These are phyloP conservation scores for Polymyxa betae DNA, from an alignment of 208 protist genomes.

Conservation along the genomic window DNA sequence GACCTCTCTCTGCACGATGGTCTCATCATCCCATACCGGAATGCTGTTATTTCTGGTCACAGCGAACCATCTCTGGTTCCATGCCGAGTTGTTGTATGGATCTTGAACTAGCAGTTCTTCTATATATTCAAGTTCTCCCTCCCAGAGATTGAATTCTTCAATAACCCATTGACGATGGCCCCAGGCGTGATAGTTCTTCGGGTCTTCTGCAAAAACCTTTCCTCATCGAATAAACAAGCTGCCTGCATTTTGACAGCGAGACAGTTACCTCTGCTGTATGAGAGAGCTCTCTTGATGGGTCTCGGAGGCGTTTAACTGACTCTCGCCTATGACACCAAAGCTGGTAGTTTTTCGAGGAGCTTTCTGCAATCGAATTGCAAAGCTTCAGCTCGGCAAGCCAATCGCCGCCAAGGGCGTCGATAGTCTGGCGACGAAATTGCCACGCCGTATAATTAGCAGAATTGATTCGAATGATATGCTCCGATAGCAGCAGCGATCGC, in stretches of 20 bases:
- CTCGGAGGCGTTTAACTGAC: constrained; percentile 68
- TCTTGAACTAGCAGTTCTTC: constrained; percentile 74
- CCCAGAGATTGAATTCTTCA: constrained; percentile 58
- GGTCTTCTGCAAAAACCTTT: constrained; percentile 72
- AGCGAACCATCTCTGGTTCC: constrained; percentile 82
- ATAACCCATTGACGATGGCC: constrained; percentile 78
- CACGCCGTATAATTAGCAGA: constrained; percentile 86
- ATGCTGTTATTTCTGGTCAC: constrained; percentile 59
- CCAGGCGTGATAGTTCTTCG: constrained; percentile 90
- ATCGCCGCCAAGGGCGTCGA: constrained; percentile 68
- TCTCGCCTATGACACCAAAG: constrained; percentile 77
- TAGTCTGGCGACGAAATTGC: constrained; percentile 74
- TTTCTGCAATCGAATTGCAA: background rate
- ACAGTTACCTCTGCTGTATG: constrained; percentile 67
- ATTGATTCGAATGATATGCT: constrained; percentile 78
- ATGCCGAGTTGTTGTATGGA: constrained; percentile 83
- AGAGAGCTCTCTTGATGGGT: constrained; percentile 70
- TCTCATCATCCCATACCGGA: background rate
- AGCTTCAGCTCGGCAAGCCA: constrained; percentile 69
- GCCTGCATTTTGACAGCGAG: background rate
- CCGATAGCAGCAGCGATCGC: constrained; percentile 74
- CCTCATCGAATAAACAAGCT: background rate
- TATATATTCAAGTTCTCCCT: constrained; percentile 71
- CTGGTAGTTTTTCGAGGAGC: constrained; percentile 57
- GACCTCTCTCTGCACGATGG: background rate